phyloP scores from a whole-genome alignment of 805 yeast genomes.

The Kodamaea sagamina region DNA sequence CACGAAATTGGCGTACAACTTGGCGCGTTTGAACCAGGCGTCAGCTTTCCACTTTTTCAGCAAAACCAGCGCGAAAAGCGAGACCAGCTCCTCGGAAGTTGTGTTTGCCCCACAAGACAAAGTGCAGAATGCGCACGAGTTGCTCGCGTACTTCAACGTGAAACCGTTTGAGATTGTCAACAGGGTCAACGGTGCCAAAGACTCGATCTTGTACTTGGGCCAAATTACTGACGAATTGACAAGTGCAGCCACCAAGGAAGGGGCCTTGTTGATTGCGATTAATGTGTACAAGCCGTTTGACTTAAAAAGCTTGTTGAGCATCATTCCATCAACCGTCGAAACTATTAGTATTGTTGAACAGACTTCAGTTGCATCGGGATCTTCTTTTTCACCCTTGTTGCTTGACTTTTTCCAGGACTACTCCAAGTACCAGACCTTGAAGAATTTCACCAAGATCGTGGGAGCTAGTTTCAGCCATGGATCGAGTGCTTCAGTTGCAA shows the following conservation, averaged over 20 bases:
- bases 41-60: constrained; percentile 73
- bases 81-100: neutral
- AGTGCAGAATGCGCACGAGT: constrained; percentile 15
- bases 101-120: constrained; percentile 15
- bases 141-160: constrained; percentile 26
- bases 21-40: constrained; percentile 48
- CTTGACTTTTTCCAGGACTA: constrained; percentile 71
- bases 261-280: constrained; percentile 54
- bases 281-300: constrained; percentile 76
- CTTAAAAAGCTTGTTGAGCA: constrained; percentile 48
- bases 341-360: constrained; percentile 70
- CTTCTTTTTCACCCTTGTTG: constrained; percentile 64
- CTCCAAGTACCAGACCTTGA: constrained; percentile 47
- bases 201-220: constrained; percentile 66
- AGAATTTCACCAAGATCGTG: constrained; percentile 52
- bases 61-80: constrained; percentile 15
- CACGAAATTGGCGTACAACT: constrained; percentile 58
- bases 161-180: constrained; percentile 34
- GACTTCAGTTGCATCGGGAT: constrained; percentile 34
- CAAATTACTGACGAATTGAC: constrained; percentile 49
- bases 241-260: constrained; percentile 36
- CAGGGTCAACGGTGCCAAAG: constrained; percentile 37
- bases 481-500: constrained; percentile 32
- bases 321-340: constrained; percentile 56
- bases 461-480: constrained; percentile 51